These are phyloP conservation scores for Myxozyma kluyveri DNA, from an alignment of 805 yeast genomes.

Conservation along the genomic window DNA sequence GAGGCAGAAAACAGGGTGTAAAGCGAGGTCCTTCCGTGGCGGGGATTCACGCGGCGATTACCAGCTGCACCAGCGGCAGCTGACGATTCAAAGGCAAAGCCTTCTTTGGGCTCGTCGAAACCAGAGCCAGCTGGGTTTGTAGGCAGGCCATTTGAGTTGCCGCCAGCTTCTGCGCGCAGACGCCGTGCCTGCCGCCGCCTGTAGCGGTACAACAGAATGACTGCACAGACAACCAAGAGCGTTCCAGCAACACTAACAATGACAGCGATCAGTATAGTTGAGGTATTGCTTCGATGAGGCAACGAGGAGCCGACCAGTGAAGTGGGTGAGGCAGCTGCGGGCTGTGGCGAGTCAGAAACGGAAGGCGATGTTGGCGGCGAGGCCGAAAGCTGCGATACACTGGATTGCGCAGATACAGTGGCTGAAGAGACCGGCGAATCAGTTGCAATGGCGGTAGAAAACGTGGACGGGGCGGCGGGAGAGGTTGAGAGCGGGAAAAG, in stretches of 20 bases:
- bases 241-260: neutral
- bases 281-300: neutral
- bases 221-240: neutral
- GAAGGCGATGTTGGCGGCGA: slow-evolving; percentile 1
- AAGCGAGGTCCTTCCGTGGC: neutral
- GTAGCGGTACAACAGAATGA: neutral
- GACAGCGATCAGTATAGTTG: neutral
- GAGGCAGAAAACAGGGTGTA: neutral
- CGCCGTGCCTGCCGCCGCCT: neutral
- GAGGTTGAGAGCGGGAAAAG: slow-evolving; percentile 5
- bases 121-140: neutral
- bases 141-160: neutral
- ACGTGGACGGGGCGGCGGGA: neutral
- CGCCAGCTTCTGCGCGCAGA: neutral
- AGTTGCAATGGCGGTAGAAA: neutral
- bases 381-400: neutral
- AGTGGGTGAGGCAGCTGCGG: neutral
- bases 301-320: neutral
- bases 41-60: too few species aligned
- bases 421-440: neutral
- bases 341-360: slow-evolving; percentile 1
- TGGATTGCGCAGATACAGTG: neutral
- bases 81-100: neutral
- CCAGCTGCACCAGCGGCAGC: too few species aligned
- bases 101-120: neutral